A percentile compares a stretch with the other conserved stretches of the same genome.
Conservation (phyloP, 1,139 yeast genomes). For the Yarrowia galli region DNA sequence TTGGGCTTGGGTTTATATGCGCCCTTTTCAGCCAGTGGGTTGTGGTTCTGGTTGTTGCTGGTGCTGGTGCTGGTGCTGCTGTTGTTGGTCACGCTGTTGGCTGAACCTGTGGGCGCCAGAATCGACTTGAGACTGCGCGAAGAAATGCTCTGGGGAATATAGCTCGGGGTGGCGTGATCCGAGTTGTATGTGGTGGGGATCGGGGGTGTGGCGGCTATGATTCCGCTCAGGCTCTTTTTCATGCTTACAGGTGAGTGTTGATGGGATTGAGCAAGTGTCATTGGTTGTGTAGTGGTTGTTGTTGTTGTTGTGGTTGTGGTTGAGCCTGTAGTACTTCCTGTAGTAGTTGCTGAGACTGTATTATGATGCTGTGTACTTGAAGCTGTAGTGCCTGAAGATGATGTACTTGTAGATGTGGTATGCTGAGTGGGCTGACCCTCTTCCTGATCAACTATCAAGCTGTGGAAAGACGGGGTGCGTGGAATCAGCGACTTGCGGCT, state of each 20-base stretch:
- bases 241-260: neutral
- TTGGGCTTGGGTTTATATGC: neutral
- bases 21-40: conserved; percentile 2
- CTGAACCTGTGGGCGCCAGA: neutral
- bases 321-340: too few species aligned
- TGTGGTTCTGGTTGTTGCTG: conserved; percentile 25
- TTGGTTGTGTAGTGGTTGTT: neutral
- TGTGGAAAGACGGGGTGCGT: conserved; percentile 22
- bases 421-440: neutral
- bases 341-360: too few species aligned
- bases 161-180: conserved; percentile 9
- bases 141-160: conserved; percentile 26
- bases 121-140: conserved; percentile 28
- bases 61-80: too few species aligned
- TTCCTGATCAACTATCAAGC: conserved; percentile 18
- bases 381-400: too few species aligned
- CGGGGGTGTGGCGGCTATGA: conserved; percentile 20
- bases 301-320: neutral
- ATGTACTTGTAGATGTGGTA: too few species aligned
- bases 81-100: neutral
- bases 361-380: too few species aligned
- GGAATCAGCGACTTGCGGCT: conserved; percentile 34
- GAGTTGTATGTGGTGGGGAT: conserved; percentile 17
- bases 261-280: neutral
- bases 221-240: conserved; percentile 18